Evolutionary conservation across 2,329 filamentous ascomycete species (phyloP).

Genomic region (Trichoderma gracile): DNA sequence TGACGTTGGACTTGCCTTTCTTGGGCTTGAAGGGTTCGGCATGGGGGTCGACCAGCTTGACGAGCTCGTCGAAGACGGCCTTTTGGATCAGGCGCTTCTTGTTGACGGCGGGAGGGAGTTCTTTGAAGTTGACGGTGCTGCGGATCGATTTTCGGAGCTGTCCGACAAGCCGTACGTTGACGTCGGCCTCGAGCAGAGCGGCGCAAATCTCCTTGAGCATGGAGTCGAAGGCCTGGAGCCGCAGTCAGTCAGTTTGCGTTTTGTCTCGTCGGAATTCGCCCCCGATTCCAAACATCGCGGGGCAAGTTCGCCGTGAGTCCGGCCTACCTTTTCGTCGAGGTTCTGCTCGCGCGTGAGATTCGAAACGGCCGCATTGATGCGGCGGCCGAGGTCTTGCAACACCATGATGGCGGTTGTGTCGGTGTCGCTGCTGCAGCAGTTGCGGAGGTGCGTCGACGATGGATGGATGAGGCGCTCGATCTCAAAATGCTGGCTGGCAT

Average conservation of each 20-base stretch:
- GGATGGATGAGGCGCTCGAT: constrained; percentile 14
- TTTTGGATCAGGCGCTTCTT: constrained; percentile 99
- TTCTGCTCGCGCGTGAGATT: constrained; percentile 91
- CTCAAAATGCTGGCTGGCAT: constrained; percentile 24
- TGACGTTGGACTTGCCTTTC: constrained; percentile 93
- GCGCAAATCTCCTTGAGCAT: constrained; percentile 99
- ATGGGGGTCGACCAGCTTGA: constrained; percentile 93
- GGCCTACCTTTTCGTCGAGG: constrained; percentile 90
- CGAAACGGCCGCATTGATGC: constrained; percentile 94
- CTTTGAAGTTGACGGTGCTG: constrained; percentile 88
- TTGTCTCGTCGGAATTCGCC: neutral
- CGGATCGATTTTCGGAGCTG: constrained; percentile 92
- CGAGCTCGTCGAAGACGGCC: constrained; percentile 94
- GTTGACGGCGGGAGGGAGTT: constrained; percentile 86
- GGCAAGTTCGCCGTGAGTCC: constrained; percentile 29
- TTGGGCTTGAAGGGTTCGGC: constrained; percentile 94
- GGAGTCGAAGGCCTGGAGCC: constrained; percentile 77
- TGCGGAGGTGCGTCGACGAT: constrained; percentile 9
- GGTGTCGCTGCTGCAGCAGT: neutral
- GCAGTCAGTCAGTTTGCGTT: neutral
- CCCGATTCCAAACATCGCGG: constrained; percentile 12
- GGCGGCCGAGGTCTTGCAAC: constrained; percentile 96
- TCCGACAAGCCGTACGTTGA: constrained; percentile 92
- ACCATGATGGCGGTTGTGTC: constrained; percentile 64
- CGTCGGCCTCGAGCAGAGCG: constrained; percentile 92